These are phyloP conservation scores for Fusarium sp. DNA, from an alignment of 2,329 filamentous ascomycete species.

Conservation along the genomic window DNA sequence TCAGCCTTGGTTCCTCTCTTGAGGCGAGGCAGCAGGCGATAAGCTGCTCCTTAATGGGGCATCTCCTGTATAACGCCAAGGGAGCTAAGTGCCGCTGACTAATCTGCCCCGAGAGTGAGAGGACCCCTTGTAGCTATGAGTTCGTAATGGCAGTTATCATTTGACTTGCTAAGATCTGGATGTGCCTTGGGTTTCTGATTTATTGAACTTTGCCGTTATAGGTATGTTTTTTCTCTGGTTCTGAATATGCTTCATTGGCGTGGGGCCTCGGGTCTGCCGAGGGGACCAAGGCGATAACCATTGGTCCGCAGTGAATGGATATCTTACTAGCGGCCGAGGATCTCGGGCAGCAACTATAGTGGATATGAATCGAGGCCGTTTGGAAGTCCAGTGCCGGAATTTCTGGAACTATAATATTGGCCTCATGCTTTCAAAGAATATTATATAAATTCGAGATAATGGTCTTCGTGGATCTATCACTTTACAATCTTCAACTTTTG, in stretches of 20 bases:
- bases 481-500: rapidly evolving
- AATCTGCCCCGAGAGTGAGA: no score
- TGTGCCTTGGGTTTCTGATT: not conserved
- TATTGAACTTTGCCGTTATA: not conserved
- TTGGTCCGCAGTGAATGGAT: not conserved
- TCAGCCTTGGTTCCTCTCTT: no score
- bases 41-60: no score
- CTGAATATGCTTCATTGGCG: not conserved
- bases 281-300: not conserved
- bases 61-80: no score
- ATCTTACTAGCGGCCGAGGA: not conserved
- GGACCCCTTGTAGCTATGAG: not conserved
- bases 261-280: not conserved
- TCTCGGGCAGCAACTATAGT: rapidly evolving
- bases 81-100: no score
- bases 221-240: not conserved
- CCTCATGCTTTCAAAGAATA: rapidly evolving
- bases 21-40: no score
- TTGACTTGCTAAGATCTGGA: not conserved
- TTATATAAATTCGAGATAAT: not conserved
- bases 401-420: no score
- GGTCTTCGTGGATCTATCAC: rapidly evolving
- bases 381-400: not conserved
- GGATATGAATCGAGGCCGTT: not conserved
- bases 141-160: not conserved